These are phyloP conservation scores for Chrysosporium keratinophilum DNA, from an alignment of 2,329 filamentous ascomycete species.

Conservation along the genomic window DNA sequence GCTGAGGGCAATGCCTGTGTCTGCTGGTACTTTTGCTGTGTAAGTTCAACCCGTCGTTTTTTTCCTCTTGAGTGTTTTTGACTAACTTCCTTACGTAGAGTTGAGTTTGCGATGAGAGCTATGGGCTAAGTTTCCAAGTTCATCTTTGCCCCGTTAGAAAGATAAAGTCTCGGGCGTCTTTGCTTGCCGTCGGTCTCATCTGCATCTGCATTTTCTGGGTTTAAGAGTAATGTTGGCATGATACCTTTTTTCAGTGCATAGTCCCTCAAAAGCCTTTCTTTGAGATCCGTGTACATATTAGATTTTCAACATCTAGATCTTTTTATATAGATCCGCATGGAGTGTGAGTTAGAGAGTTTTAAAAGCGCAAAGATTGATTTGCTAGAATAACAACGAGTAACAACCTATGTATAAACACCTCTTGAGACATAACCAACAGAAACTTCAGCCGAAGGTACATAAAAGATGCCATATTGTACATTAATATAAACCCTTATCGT, in stretches of 20 bases:
- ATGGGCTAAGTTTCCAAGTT: slow-evolving; percentile 26
- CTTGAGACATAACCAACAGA: not conserved
- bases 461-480: slow-evolving; percentile 1
- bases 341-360: not conserved
- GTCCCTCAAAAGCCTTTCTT: not conserved
- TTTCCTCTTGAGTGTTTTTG: not conserved
- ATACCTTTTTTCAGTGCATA: not conserved
- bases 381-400: not conserved
- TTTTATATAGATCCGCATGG: not conserved
- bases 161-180: not conserved
- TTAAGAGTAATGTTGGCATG: not conserved
- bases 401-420: not conserved
- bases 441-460: not conserved
- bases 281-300: slow-evolving; percentile 4
- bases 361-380: not conserved
- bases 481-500: not conserved
- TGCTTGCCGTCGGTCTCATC: not conserved
- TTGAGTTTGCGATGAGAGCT: slow-evolving; percentile 40
- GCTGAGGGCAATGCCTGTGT: slow-evolving; percentile 91
- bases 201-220: not conserved
- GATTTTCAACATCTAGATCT: slow-evolving; percentile 6
- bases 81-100: slow-evolving; percentile 24
- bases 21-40: slow-evolving; percentile 92
- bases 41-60: slow-evolving; percentile 25
- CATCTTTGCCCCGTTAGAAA: not conserved